phyloP scores from a whole-genome alignment of 768 basidiomycete genomes.

The Pisolithus marmoratus region DNA sequence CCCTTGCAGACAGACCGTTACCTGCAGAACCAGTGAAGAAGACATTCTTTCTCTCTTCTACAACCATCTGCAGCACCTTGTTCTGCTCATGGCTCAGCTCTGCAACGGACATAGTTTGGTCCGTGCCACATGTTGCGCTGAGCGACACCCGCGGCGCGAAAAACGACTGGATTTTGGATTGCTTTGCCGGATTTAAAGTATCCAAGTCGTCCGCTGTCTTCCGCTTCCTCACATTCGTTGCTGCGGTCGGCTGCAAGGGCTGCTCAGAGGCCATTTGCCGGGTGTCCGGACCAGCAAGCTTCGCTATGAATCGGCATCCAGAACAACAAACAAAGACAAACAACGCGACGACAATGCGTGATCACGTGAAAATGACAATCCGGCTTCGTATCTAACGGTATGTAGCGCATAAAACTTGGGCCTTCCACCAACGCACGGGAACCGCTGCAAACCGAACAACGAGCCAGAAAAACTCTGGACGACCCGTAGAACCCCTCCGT shows the following conservation, averaged over 20 bases:
- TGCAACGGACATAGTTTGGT: slow-evolving; percentile 28
- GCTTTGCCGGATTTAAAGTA: slow-evolving; percentile 8
- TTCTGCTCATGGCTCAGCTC: slow-evolving; percentile 51
- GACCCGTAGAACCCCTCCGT: too few species aligned
- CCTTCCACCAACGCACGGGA: too few species aligned
- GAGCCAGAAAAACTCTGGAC: too few species aligned
- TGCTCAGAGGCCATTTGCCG: slow-evolving; percentile 3
- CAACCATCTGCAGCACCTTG: slow-evolving; percentile 43
- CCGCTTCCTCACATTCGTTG: slow-evolving; percentile 19
- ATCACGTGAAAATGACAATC: slow-evolving; percentile 1
- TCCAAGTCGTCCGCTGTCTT: slow-evolving; percentile 10
- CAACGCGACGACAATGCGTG: slow-evolving; percentile 12
- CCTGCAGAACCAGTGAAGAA: slow-evolving; percentile 72
- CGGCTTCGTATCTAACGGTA: too few species aligned
- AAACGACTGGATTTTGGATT: slow-evolving; percentile 21
- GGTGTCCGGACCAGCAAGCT: too few species aligned
- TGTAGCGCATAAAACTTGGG: too few species aligned
- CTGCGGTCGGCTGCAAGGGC: slow-evolving; percentile 6
- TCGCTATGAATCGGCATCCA: too few species aligned
- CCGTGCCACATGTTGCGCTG: slow-evolving; percentile 24
- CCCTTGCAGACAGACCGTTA: slow-evolving; percentile 19
- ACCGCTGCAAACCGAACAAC: too few species aligned
- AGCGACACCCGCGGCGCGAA: slow-evolving; percentile 24
- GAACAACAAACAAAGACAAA: too few species aligned
- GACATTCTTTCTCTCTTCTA: slow-evolving; percentile 52